Percentiles rank a stretch among this genome's conserved stretches.
These are phyloP conservation scores for Cymodocea nodosa DNA, from an alignment of 116 monocot species.

Conservation along the genomic window DNA sequence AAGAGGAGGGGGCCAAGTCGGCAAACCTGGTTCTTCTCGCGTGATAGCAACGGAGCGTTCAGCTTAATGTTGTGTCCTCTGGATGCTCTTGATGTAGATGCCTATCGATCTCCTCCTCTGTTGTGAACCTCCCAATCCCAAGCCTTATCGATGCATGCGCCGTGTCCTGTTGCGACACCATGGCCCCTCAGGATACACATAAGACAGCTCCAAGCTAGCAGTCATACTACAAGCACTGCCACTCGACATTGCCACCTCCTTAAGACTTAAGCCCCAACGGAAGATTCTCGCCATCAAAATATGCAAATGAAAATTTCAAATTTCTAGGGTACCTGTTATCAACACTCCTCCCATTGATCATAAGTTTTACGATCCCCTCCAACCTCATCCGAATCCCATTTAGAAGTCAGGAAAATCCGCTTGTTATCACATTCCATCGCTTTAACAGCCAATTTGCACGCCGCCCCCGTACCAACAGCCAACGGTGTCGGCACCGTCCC, in stretches of 20 bases:
- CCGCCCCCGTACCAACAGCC: constrained; percentile 67
- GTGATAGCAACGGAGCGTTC: no score
- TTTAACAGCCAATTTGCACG: constrained; percentile 57
- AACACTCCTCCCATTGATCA: constrained; percentile 74
- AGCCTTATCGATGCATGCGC: constrained; percentile 85
- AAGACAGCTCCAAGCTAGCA: constrained; percentile 79
- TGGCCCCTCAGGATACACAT: constrained; percentile 54
- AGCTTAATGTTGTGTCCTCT: constrained; percentile 63
- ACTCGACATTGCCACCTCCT: constrained; percentile 86
- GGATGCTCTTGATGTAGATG: constrained; percentile 69
- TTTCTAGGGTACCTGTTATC: constrained; percentile 73
- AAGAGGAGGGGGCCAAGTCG: no score
- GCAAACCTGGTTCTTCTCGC: no score
- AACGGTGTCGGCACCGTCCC: constrained; percentile 84
- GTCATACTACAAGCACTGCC: constrained; percentile 91
- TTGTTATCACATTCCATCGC: constrained; percentile 77
- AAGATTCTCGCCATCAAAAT: constrained; percentile 80
- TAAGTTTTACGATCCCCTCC: constrained; percentile 29
- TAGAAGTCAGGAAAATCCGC: constrained; percentile 39
- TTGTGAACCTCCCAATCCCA: constrained; percentile 79
- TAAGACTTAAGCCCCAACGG: constrained; percentile 86
- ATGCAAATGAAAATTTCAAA: constrained; percentile 74
- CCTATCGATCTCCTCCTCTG: constrained; percentile 81
- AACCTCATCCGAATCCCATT: constrained; percentile 42
- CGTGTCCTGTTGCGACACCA: constrained; percentile 90